These are phyloP conservation scores for Primulina tabacum DNA, from an alignment of 257 asterid species.

Conservation along the genomic window DNA sequence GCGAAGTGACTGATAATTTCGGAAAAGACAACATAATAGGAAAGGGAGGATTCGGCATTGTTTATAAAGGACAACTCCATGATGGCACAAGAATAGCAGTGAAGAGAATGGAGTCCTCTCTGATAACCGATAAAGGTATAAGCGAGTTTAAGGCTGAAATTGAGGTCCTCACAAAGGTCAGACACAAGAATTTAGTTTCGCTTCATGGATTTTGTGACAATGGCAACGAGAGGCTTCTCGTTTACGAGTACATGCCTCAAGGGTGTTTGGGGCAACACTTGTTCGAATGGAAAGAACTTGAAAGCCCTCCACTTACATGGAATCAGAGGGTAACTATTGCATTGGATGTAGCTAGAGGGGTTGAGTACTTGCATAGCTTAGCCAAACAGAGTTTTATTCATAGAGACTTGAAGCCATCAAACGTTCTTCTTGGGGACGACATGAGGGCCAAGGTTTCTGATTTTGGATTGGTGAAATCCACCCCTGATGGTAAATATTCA, in stretches of 20 bases:
- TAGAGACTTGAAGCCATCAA: conserved; percentile 85
- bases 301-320: conserved; percentile 54
- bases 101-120: conserved; percentile 70
- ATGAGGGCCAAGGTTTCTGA: conserved; percentile 93
- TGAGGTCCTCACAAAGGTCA: conserved; percentile 73
- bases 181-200: conserved; percentile 72
- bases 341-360: conserved; percentile 86
- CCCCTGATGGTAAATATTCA: conserved; percentile 61
- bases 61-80: conserved; percentile 62
- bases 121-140: conserved; percentile 46
- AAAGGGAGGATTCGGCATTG: conserved; percentile 81
- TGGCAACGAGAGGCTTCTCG: conserved; percentile 69
- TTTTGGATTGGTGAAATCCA: conserved; percentile 80
- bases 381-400: conserved; percentile 87
- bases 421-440: conserved; percentile 76
- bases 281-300: conserved; percentile 36
- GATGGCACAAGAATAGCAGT: conserved; percentile 79
- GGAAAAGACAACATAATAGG: conserved; percentile 55
- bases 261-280: conserved; percentile 72
- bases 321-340: conserved; percentile 70
- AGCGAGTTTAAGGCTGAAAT: conserved; percentile 81
- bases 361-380: conserved; percentile 79
- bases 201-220: conserved; percentile 77
- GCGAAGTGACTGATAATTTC: conserved; percentile 66
- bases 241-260: conserved; percentile 86